A percentile compares a stretch with the other conserved stretches of the same genome.
These are phyloP conservation scores for Moesziomyces sp. DNA, from an alignment of 1,284 basidiomycete species.

Conservation along the genomic window DNA sequence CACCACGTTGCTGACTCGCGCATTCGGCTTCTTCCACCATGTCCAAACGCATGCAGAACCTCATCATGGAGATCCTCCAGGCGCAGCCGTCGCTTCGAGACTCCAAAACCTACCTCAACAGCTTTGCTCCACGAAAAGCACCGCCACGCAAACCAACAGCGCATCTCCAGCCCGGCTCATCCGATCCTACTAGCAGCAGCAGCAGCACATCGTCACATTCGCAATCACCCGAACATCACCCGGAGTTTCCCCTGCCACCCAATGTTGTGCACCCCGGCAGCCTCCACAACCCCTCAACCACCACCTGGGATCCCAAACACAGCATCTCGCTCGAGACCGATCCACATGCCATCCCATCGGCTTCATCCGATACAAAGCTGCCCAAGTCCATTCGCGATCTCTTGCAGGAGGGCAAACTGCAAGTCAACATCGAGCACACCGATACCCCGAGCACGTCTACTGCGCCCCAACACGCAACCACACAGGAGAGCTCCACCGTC, in stretches of 20 bases:
- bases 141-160: constrained; percentile 19
- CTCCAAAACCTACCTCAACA: constrained; percentile 86
- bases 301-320: constrained; percentile 37
- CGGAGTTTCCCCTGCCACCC: constrained; percentile 43
- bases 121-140: constrained; percentile 73
- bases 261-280: constrained; percentile 37
- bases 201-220: constrained; percentile 12
- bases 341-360: constrained; percentile 9
- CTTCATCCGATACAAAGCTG: constrained; percentile 9
- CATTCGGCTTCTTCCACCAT: constrained; percentile 23
- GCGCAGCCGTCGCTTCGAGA: constrained; percentile 93
- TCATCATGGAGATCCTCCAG: constrained; percentile 92
- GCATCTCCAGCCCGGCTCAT: constrained; percentile 6
- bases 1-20: not conserved
- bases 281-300: constrained; percentile 46
- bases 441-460: constrained; percentile 42
- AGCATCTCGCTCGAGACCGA: constrained; percentile 25
- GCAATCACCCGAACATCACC: constrained; percentile 14
- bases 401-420: constrained; percentile 32
- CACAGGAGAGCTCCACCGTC: constrained; percentile 66
- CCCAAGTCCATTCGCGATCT: constrained; percentile 37
- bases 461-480: constrained; percentile 56
- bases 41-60: constrained; percentile 76
- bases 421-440: constrained; percentile 49
- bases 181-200: constrained; percentile 7